phyloP scores from a whole-genome alignment of 805 yeast genomes.

The Cyberlindnera meyerae region DNA sequence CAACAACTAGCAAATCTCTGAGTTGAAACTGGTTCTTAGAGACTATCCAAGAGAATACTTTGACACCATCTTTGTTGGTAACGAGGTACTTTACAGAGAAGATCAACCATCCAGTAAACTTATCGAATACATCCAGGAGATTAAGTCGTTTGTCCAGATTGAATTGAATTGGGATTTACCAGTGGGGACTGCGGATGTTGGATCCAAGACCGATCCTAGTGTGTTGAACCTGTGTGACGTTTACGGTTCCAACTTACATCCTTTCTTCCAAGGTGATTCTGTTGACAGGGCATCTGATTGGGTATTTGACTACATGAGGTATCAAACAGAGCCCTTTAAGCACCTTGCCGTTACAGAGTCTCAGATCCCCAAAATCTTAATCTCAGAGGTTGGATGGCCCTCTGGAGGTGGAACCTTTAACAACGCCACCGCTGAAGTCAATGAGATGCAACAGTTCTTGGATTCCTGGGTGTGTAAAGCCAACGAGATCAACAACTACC shows the following conservation, averaged over 20 bases:
- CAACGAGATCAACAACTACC: constrained; percentile 30
- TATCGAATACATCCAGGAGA: constrained; percentile 36
- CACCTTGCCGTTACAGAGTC: constrained; percentile 18
- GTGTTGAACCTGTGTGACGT: constrained; percentile 45
- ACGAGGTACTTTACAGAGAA: constrained; percentile 54
- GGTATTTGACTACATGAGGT: constrained; percentile 44
- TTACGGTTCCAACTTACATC: constrained; percentile 61
- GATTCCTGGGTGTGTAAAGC: constrained; percentile 48
- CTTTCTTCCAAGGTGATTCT: constrained; percentile 57
- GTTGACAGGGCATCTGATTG: constrained; percentile 46
- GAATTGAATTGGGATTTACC: constrained; percentile 38
- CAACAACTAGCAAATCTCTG: constrained; percentile 42
- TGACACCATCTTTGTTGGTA: constrained; percentile 53
- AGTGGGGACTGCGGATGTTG: constrained; percentile 61
- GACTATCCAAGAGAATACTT: constrained; percentile 42
- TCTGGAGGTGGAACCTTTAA: constrained; percentile 48
- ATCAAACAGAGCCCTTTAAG: constrained; percentile 38
- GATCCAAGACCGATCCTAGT: constrained; percentile 38
- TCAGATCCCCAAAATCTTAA: constrained; percentile 31
- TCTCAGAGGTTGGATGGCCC: constrained; percentile 75
- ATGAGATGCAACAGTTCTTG: constrained; percentile 43
- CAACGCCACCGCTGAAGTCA: constrained; percentile 42
- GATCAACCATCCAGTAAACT: constrained; percentile 40
- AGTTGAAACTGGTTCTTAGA: constrained; percentile 37
- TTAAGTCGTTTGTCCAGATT: constrained; percentile 33